Evolutionary conservation across 306 rosid species (phyloP).

Genomic region (Corylus heterophylla): DNA sequence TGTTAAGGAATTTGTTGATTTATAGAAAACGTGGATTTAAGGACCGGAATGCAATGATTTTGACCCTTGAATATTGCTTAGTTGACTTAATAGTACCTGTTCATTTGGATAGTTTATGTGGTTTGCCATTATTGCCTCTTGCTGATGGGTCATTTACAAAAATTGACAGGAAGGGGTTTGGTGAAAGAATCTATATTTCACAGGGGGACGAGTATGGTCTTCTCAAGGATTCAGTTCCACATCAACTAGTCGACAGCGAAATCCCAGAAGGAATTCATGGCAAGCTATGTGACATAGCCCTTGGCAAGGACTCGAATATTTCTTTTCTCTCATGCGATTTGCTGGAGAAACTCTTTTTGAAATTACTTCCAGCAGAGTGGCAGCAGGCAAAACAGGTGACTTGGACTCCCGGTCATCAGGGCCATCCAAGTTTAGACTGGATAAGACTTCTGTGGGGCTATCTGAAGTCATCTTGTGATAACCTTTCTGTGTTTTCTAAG

Average conservation of each 20-base stretch:
- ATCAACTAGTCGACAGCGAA: constrained; percentile 62
- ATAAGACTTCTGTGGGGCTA: constrained; percentile 86
- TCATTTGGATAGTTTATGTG: constrained; percentile 63
- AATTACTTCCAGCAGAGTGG: constrained; percentile 90
- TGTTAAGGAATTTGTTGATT: constrained; percentile 73
- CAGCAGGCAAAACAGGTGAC: constrained; percentile 74
- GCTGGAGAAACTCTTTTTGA: constrained; percentile 86
- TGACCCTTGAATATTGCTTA: constrained; percentile 92
- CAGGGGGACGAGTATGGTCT: constrained; percentile 84
- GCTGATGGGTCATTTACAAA: constrained; percentile 81
- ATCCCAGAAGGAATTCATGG: constrained; percentile 72
- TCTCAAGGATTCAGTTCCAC: constrained; percentile 83
- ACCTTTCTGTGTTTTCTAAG: constrained; percentile 72
- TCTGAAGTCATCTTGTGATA: constrained; percentile 76
- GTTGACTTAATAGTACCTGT: constrained; percentile 68
- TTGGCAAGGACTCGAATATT: constrained; percentile 64
- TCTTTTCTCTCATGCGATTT: constrained; percentile 78
- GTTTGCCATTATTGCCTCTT: constrained; percentile 87
- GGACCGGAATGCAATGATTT: constrained; percentile 75
- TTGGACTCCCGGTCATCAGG: constrained; percentile 81
- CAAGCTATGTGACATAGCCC: constrained; percentile 76
- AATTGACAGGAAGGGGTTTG: constrained; percentile 69
- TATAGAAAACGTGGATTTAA: constrained; percentile 83
- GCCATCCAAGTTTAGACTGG: constrained; percentile 96
- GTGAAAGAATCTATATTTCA: constrained; percentile 88